Base-by-base conservation (phyloP, 2,329 filamentous ascomycete genomes). In the Fusarium sp. region DNA sequence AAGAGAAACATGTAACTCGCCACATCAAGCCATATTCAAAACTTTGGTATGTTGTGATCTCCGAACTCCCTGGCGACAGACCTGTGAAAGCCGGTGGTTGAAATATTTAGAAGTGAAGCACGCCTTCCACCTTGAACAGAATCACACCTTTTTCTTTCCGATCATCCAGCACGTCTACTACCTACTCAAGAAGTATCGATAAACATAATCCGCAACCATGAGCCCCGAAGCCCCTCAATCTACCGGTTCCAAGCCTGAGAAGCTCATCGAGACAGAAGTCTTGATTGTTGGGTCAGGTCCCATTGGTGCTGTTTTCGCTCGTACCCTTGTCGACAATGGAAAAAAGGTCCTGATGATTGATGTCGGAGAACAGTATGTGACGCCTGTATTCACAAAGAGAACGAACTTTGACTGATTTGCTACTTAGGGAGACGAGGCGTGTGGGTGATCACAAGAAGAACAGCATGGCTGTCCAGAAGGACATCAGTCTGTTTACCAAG, bases 401-500 rank as follows among this genome's bases (percentile, higher is more conserved):
- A 39, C 13, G 10, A 5, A 0, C 16, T 2, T 33, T 66, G 3
- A 52, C 16, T 27, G 22, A 50, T 18, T 7, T 4, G 6, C 4
- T 7, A 18, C 1, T 2, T 6, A 65, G 64, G 7, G 64, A 67
- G 33, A 65, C 64, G 16, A 52, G 60, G 0, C 64, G 64, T 1
- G 1, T 67, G 20, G 64, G 60, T 1, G 60, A 67, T 7, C 60
- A 67, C 20, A 67, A 67, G 45, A 67, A 67, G 37, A 67, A 67
- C 60, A 67, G 64, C 18, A 31, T 67, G 24, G 60, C 64, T 18
- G 43, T 67, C 14, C 64, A 67, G 35, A 65, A 67, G 29, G 60
- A 67, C 35, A 65, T 67, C 27, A 67, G 43, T 10, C 43, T 67
- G 14, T 67, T 67, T 13, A 67, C 64, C 1, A 65, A 67, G 60